Evolutionary conservation across 345 rosid genomes (phyloP).

Genomic region (Clausena lansium): DNA sequence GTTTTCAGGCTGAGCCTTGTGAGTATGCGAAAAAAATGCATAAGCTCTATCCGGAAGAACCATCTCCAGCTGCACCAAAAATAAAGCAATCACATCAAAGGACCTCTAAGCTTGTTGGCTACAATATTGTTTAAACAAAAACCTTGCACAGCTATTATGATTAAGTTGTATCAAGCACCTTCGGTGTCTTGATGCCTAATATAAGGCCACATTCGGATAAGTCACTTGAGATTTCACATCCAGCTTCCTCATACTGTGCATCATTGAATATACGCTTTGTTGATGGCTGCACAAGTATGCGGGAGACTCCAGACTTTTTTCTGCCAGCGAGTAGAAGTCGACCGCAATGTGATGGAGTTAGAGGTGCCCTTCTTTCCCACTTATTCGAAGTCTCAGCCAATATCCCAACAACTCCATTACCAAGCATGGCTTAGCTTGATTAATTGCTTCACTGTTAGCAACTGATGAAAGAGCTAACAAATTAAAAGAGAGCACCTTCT

Average conservation of each 20-base stretch:
- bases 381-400: conserved; percentile 47
- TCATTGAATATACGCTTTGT: conserved; percentile 80
- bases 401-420: conserved; percentile 53
- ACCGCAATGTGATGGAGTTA: conserved; percentile 52
- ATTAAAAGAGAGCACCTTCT: too few species aligned
- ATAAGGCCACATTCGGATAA: conserved; percentile 51
- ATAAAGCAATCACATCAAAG: too few species aligned
- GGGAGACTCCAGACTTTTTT: conserved; percentile 36
- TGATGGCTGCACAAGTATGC: conserved; percentile 80
- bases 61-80: conserved; percentile 42
- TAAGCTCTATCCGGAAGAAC: conserved; percentile 52
- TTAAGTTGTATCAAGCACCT: background rate
- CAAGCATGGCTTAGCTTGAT: conserved; percentile 35
- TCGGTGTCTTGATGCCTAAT: background rate
- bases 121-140: too few species aligned
- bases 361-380: conserved; percentile 53
- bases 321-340: conserved; percentile 41
- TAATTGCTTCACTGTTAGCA: background rate
- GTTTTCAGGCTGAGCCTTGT: conserved; percentile 59
- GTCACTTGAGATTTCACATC: conserved; percentile 77
- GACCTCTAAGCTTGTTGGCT: background rate
- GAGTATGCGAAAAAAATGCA: conserved; percentile 64
- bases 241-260: conserved; percentile 71
- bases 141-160: too few species aligned
- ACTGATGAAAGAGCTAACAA: too few species aligned